Evolutionary conservation across 805 yeast species (phyloP), one percentile per base, ranked within the genome.

Genomic region (Nakazawaea peltata): DNA sequence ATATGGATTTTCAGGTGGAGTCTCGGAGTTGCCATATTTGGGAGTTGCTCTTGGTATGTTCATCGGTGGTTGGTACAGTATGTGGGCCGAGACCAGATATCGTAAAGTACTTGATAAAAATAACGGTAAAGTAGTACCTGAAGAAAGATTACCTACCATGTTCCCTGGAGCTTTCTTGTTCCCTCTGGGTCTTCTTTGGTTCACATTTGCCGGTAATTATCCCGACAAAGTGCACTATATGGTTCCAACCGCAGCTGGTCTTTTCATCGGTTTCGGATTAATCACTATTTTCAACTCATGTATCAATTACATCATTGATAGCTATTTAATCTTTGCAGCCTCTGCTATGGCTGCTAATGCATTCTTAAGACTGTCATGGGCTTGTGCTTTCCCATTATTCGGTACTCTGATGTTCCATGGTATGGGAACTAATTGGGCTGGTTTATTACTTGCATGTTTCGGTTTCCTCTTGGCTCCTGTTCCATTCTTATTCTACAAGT

Each of bases 151-250:
- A 39, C 74, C 77, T n/a, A 77, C 87, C 19, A 74, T 86, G 81
- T 70, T 84, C 58, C 56, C 69, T 26, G 88, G 94, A 18, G 77
- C 79, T 16, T 44, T 83, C 34, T 50, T 70, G 7, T 84, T 87
- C 63, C 81, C 94, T 17, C 63, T 74, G 35, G 95, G 95, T 32
- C 63, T 87, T 42, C 67, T 87, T 48, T 82, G 95, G 95, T 66
- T 87, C 54, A 74, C 84, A 37, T 87, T 95, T 95, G 65, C 90
- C 8, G 95, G 95, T 51, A 70, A 74, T 44, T 87, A 77, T 56
- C 78, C 72, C 33, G 56, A 77, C 21, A 57, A 57, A 26, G 74
- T 84, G 24, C 95, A 80, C 53, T 87, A 90, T 88, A 78, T 77
- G 47, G 83, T 73, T n/a, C 92, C 94, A 27, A 70, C 81, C 2